Conservation (phyloP, 148 eudicot species). For the Rhododendron kiyosumense region DNA sequence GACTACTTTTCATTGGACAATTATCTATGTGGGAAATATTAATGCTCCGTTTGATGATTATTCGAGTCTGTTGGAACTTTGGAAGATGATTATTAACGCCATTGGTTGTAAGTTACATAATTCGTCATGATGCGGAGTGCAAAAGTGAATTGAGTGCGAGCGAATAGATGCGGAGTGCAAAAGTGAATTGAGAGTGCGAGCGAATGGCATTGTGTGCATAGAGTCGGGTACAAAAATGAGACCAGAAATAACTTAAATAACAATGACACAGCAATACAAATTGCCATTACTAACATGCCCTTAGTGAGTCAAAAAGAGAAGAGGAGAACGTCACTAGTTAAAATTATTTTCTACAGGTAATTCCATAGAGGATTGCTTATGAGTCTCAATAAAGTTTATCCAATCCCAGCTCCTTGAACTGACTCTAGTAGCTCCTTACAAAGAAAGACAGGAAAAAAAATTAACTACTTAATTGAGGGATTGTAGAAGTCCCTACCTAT, state of each 20-base stretch:
- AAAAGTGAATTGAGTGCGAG: too few relatives aligned
- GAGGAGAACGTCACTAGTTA: background rate
- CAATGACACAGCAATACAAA: background rate
- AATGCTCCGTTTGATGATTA: background rate
- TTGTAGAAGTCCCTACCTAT: conserved; percentile 4
- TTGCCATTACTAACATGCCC: background rate
- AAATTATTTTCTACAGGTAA: background rate
- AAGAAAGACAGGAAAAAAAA: background rate
- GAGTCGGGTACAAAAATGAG: background rate
- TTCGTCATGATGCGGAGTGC: background rate
- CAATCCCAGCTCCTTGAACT: background rate
- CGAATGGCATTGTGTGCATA: too few relatives aligned
- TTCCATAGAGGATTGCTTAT: background rate
- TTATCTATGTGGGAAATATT: background rate
- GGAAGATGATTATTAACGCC: background rate
- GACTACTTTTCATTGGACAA: background rate
- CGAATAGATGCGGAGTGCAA: background rate
- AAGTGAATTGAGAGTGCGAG: too few relatives aligned
- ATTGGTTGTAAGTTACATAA: background rate
- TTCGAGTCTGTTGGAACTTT: background rate
- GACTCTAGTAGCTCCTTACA: background rate
- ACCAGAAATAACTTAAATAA: background rate
- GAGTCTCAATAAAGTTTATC: conserved; percentile 1
- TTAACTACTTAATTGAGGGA: background rate
- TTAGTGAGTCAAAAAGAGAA: background rate